phyloP scores from a whole-genome alignment of 192 early-diverging fungal species.

The Linnemannia hyalina region DNA sequence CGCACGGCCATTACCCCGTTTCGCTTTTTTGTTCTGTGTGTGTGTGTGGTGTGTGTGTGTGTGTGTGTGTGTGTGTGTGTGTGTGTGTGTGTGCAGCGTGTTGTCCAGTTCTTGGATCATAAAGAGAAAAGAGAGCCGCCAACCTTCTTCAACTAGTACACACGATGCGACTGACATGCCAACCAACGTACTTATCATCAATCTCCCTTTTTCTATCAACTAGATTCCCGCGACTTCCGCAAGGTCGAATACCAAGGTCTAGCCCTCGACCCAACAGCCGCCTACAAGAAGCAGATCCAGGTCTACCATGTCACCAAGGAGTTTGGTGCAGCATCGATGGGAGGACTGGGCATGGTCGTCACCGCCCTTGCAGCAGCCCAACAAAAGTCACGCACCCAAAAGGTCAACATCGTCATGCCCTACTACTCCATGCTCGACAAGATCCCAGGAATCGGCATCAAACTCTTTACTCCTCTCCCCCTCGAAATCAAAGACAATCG shows the following conservation, averaged over 20 bases:
- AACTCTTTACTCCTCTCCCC: conserved; percentile 23
- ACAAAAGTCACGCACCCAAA: conserved; percentile 43
- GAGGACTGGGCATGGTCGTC: conserved; percentile 66
- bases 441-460: conserved; percentile 36
- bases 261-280: conserved; percentile 29
- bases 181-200: not conserved
- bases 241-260: conserved; percentile 61
- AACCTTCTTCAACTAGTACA: not conserved
- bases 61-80: no score
- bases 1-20: not conserved
- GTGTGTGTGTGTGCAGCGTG: not conserved
- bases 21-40: not conserved
- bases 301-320: conserved; percentile 73
- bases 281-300: conserved; percentile 44
- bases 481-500: conserved; percentile 57
- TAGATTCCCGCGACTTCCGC: conserved; percentile 62
- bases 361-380: conserved; percentile 64
- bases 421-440: conserved; percentile 61
- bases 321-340: conserved; percentile 67
- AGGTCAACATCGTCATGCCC: conserved; percentile 65
- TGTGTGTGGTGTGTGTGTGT: no score
- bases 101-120: not conserved
- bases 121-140: not conserved
- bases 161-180: conserved; percentile 1
- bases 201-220: not conserved